These are phyloP conservation scores for Apophysomyces elegans DNA, from an alignment of 371 early-diverging fungal genomes.

Conservation along the genomic window DNA sequence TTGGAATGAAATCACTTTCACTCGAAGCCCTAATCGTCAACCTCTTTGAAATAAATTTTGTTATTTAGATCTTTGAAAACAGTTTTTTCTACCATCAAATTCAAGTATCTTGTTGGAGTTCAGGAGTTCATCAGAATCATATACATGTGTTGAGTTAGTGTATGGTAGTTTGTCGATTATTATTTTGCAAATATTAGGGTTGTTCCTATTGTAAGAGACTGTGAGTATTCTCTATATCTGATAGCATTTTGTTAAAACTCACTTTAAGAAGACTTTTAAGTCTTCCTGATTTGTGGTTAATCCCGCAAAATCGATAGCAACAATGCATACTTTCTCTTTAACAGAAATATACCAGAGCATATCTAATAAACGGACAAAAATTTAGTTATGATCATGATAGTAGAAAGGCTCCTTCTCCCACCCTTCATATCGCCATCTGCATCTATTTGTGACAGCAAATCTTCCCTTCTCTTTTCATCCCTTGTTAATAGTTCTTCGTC, in stretches of 20 bases:
- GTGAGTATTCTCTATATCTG: background rate
- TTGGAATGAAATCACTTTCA: too few relatives aligned
- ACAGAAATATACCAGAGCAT: background rate
- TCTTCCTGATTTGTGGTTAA: conserved; percentile 27
- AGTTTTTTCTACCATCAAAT: too few relatives aligned
- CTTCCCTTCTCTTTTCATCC: conserved; percentile 7
- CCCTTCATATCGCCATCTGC: conserved; percentile 15
- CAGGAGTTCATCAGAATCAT: too few relatives aligned
- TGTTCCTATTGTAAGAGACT: background rate
- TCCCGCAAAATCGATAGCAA: conserved; percentile 26
- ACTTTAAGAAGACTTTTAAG: conserved; percentile 27
- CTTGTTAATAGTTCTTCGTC: conserved; percentile 9
- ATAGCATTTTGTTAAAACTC: background rate
- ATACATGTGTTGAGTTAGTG: too few relatives aligned
- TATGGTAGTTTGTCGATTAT: background rate
- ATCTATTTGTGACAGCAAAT: conserved; percentile 14
- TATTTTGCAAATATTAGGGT: background rate
- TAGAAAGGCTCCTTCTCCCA: background rate
- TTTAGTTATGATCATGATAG: conserved; percentile 6
- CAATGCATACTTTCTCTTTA: background rate
- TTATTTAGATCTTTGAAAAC: too few relatives aligned
- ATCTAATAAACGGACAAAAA: background rate
- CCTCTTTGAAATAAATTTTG: too few relatives aligned
- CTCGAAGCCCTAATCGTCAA: too few relatives aligned
- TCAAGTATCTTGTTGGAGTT: too few relatives aligned